Conservation (phyloP, 148 eudicot genomes). For the Silene uniflora region DNA sequence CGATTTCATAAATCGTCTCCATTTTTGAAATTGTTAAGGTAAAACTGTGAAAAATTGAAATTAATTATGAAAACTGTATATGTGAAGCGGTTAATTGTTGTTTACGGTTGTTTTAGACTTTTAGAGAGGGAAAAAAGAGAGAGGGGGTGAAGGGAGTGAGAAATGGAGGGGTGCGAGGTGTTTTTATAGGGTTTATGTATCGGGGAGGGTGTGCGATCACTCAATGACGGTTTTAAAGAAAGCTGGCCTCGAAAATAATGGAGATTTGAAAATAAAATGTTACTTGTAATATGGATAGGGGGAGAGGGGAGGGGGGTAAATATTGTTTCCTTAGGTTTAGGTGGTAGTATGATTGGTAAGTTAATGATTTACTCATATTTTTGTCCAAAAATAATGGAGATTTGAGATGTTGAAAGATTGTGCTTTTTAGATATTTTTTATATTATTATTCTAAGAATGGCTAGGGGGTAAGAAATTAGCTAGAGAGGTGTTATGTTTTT, state of each 20-base stretch:
- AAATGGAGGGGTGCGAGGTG: conserved; percentile 1
- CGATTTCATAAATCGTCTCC: conserved; percentile 27
- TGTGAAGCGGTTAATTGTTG: conserved; percentile 22
- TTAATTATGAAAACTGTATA: background rate
- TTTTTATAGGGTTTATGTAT: conserved; percentile 8
- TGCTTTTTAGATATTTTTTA: background rate
- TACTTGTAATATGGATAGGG: too few relatives aligned
- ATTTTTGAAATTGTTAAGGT: conserved; percentile 2
- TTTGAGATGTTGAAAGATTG: background rate
- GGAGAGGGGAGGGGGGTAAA: too few relatives aligned
- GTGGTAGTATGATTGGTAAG: background rate
- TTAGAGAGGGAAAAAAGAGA: background rate
- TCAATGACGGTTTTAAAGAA: too few relatives aligned
- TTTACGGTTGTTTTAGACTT: background rate
- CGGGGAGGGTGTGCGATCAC: too few relatives aligned
- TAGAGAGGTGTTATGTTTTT: too few relatives aligned
- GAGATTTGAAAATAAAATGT: too few relatives aligned
- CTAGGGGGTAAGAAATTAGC: too few relatives aligned
- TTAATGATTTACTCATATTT: background rate
- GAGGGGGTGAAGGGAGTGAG: background rate
- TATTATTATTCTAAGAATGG: background rate
- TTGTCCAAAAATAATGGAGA: conserved; percentile 1
- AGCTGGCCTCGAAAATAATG: too few relatives aligned
- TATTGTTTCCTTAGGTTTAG: background rate
- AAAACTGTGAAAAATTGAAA: conserved; percentile 6